A percentile compares a stretch with the other conserved stretches of the same genome.
phyloP scores from a whole-genome alignment of 208 protist species.

The Leptomonas pyrrhocoris region DNA sequence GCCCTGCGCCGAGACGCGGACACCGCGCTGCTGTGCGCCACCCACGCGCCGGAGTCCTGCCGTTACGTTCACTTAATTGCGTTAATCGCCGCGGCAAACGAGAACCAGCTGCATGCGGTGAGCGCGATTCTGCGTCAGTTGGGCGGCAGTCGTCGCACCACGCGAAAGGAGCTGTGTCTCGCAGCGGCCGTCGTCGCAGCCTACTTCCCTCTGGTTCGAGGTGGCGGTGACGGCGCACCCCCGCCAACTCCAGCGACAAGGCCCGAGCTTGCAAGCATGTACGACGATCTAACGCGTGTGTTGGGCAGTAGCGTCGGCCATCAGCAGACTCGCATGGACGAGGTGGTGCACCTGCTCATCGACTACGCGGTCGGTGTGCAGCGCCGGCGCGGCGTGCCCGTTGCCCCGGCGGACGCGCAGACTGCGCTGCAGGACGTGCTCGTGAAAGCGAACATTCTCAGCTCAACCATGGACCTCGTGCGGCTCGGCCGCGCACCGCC shows the following conservation, averaged over 20 bases:
- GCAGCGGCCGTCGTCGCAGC: constrained; percentile 24
- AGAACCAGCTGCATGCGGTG: constrained; percentile 1
- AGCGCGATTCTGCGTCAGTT: constrained; percentile 14
- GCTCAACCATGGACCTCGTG: constrained; percentile 40
- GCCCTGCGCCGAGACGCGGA: constrained; percentile 24
- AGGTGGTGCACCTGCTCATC: constrained; percentile 29
- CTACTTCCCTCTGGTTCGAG: too few species aligned
- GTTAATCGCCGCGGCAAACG: constrained; percentile 24
- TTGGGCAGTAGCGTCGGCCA: constrained; percentile 15
- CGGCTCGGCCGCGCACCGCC: constrained; percentile 1
- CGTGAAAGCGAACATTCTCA: constrained; percentile 28
- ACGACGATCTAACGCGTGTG: constrained; percentile 8
- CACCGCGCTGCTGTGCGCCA: constrained; percentile 31
- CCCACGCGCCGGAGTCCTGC: constrained; percentile 28
- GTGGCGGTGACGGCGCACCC: too few species aligned
- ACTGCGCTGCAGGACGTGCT: constrained; percentile 26
- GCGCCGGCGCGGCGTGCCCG: constrained; percentile 13
- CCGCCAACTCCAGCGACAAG: too few species aligned
- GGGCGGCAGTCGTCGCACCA: constrained; percentile 14
- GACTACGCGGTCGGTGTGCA: constrained; percentile 35
- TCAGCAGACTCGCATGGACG: constrained; percentile 32
- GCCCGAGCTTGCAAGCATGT: constrained; percentile 7
- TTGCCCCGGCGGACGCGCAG: constrained; percentile 9
- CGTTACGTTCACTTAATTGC: constrained; percentile 45
- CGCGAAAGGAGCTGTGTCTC: constrained; percentile 45